Base-by-base conservation (phyloP, 148 eudicot species). In the Camellia granthamiana region DNA sequence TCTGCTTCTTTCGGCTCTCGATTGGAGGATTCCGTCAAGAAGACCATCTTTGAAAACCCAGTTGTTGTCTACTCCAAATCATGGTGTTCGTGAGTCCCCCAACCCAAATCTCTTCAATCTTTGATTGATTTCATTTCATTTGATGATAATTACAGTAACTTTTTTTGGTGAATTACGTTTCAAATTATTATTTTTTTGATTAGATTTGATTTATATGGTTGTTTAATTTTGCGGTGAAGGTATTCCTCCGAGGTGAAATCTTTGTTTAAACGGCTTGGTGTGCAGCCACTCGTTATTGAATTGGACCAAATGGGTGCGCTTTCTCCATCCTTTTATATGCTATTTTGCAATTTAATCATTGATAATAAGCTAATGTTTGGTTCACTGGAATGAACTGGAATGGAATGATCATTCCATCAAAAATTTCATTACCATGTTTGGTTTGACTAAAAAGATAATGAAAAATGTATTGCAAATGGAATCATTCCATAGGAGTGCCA, bases 41-140 rank as follows among this genome's bases (percentile, higher is more conserved):
- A 90, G 84, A 92, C 97, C 1, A 59, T 93, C 13, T 61, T 69
- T 41, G 95, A 93, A 3, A 96, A 96, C 70, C 93, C 97, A 16
- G 94, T 96, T 75, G 99, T 96, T 76, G 94, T 93, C 80, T 96
- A 96, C 84, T 95, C 99, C 76, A 95, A 95, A 84, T 79, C 90
- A 19, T 95, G 97, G 97, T 95, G 99, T 68, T 91, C 99, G 99
- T 95, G 83, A 87, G 99, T 84, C 9, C 42, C 44, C 59, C 19
- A 30, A 30, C 38, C 38, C 38, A 30, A 30, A 30, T 30, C 38
- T 30, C 38, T 30, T 30, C 38, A 30, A 30, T 30, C 38, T 30
- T 30, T 30, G 38, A 30, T 30, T 51, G 9, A 51, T 5, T 51
- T 51, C 9, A 9, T 5, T 51, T 51, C 7, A 59, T 59, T 3